Conservation (phyloP, 345 rosid genomes). For the Erysimum cheiranthoides region DNA sequence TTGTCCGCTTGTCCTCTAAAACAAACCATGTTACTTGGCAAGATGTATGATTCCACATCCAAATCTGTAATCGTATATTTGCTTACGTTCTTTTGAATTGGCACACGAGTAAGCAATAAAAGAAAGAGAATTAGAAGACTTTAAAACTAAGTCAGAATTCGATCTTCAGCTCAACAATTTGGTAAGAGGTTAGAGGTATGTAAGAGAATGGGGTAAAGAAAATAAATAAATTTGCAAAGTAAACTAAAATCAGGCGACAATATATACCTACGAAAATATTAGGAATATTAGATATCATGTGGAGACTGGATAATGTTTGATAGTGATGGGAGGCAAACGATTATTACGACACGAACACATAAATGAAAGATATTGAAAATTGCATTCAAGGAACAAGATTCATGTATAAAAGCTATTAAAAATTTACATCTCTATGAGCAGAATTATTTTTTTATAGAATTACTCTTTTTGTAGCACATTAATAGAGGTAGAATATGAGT, state of each 20-base stretch:
- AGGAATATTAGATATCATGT: conserved; percentile 24
- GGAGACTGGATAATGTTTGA: conserved; percentile 2
- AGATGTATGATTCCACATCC: neutral
- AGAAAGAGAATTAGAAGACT: neutral
- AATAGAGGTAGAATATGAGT: neutral
- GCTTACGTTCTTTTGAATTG: neutral
- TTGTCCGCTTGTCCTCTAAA: neutral
- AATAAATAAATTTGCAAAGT: neutral
- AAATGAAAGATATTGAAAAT: conserved; percentile 3
- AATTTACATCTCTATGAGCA: neutral
- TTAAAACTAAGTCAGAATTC: neutral
- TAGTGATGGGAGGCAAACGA: conserved; percentile 1
- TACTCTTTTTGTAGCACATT: neutral
- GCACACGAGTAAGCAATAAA: neutral
- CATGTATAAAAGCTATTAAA: neutral
- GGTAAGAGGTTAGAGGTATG: neutral
- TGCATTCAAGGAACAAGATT: conserved; percentile 11
- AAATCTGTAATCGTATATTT: neutral
- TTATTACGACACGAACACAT: conserved; percentile 14
- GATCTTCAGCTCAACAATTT: conserved; percentile 8
- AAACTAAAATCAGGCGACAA: conserved; percentile 18
- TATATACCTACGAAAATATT: conserved; percentile 23
- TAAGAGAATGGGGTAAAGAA: neutral
- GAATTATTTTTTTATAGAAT: neutral
- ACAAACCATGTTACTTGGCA: neutral